phyloP scores from a whole-genome alignment of 2,329 filamentous ascomycete genomes.

The Teratosphaeria zuluensis region DNA sequence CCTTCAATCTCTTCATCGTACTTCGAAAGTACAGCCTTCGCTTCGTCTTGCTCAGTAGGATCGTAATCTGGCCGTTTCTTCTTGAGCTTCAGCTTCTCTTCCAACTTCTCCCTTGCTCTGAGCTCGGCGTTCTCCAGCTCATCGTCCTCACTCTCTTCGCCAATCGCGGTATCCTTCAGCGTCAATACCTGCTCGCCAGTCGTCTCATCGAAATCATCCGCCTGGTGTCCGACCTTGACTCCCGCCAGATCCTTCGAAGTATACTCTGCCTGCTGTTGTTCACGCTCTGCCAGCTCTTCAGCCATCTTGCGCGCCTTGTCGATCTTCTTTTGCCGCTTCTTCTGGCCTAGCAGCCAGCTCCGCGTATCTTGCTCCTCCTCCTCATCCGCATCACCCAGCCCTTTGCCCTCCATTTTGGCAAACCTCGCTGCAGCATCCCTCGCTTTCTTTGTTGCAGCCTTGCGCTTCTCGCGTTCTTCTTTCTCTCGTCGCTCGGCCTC shows the following conservation, averaged over 20 bases:
- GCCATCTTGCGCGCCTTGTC: slow-evolving; percentile 60
- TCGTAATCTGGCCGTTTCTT: slow-evolving; percentile 87
- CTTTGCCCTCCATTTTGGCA: slow-evolving; percentile 67
- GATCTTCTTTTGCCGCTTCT: slow-evolving; percentile 90
- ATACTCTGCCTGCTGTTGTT: slow-evolving; percentile 65
- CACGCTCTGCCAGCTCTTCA: slow-evolving; percentile 66
- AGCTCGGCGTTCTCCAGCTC: slow-evolving; percentile 73
- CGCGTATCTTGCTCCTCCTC: slow-evolving; percentile 62
- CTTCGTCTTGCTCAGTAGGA: slow-evolving; percentile 60
- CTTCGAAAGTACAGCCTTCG: slow-evolving; percentile 66
- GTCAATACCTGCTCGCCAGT: slow-evolving; percentile 81
- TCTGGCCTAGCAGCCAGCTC: slow-evolving; percentile 78
- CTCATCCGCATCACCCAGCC: slow-evolving; percentile 65
- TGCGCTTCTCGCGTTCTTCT: slow-evolving; percentile 66
- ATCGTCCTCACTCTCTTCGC: slow-evolving; percentile 72
- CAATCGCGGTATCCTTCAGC: slow-evolving; percentile 83
- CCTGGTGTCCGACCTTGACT: slow-evolving; percentile 83
- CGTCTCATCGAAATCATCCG: slow-evolving; percentile 64
- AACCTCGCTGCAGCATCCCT: slow-evolving; percentile 73
- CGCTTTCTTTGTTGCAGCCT: slow-evolving; percentile 76
- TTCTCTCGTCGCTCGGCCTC: slow-evolving; percentile 64
- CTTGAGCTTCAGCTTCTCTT: slow-evolving; percentile 72
- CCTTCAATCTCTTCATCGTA: slow-evolving; percentile 94
- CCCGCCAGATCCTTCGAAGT: slow-evolving; percentile 79
- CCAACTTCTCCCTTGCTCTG: slow-evolving; percentile 60